Evolutionary conservation across 441 rosid species (phyloP), one percentile per base, ranked within the genome.

Genomic region (Theobroma grandiflorum): DNA sequence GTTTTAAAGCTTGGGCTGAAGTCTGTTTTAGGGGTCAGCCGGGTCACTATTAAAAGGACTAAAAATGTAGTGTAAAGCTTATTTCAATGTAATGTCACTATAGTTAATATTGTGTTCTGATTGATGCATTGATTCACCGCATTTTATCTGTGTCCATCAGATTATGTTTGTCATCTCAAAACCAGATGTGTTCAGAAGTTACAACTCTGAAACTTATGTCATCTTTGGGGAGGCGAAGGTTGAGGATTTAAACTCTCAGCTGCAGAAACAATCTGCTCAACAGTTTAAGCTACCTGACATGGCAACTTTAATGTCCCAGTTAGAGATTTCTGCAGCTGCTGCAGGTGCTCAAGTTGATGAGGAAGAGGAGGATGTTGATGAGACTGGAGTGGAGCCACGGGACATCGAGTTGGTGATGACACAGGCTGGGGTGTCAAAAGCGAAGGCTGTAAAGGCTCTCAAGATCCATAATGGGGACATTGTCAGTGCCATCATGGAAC

Each of bases 351-450:
- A 72, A 43, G 87, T 73, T 8, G 90, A 86, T 38, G 90, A 87
- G 69, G 91, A 88, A 7, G 88, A 88, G 45, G 90, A 90, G 42
- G 93, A 87, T n/a, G 71, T 87, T 7, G 92, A 87, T 43, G 92
- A 84, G 59, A 86, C 85, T 1, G 92, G 89, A n/a, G 89, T 86
- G 1, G 92, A 88, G 85, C 84, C 82, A 35, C 86, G 88, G 49
- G 93, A 90, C 86, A 88, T 88, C 72, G 90, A 88, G 63, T 79
- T 85, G 87, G 91, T 85, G 42, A 85, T 84, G 90, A 89, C 91
- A 50, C 90, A 85, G 77, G 89, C 93, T 22, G 87, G 90, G 73
- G 90, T 87, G 11, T 67, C 91, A 0, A 87, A 72, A 87, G 79
- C 79, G 84, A 90, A 79, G 84, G 90, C 93, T 31, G 90, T 88